These are phyloP conservation scores for Tinospora cordifolia DNA, from an alignment of 164 flowering plant genomes.

Conservation along the genomic window DNA sequence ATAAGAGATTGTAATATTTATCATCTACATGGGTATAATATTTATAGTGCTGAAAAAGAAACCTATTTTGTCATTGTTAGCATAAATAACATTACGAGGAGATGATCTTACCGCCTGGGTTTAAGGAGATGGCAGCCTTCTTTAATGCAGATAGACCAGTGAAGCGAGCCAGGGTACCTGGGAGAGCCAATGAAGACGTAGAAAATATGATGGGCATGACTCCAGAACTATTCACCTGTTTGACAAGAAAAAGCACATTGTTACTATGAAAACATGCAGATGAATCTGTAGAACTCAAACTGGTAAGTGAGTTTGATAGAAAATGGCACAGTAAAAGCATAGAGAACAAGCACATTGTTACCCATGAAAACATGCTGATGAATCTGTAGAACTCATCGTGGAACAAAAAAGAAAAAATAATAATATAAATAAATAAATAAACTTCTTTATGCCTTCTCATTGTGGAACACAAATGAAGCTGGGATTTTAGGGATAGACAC, in stretches of 20 bases:
- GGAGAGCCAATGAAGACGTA: conserved; percentile 92
- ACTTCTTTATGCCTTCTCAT: too few relatives aligned
- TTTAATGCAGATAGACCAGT: conserved; percentile 73
- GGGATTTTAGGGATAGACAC: too few relatives aligned
- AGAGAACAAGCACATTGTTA: too few relatives aligned
- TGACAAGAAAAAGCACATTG: neutral
- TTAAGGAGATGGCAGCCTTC: conserved; percentile 81
- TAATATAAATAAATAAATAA: too few relatives aligned
- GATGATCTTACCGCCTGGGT: conserved; percentile 72
- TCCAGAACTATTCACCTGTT: conserved; percentile 96
- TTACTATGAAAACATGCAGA: neutral
- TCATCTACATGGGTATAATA: neutral
- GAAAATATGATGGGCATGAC: conserved; percentile 99
- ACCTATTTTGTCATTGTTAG: neutral
- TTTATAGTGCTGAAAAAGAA: neutral
- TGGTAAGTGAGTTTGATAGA: too few relatives aligned
- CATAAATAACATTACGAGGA: neutral
- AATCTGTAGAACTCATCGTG: too few relatives aligned
- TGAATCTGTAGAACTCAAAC: neutral
- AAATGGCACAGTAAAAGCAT: too few relatives aligned
- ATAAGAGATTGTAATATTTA: neutral
- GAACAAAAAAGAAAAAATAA: too few relatives aligned
- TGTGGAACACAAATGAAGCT: too few relatives aligned
- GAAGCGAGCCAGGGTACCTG: conserved; percentile 94
- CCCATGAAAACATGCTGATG: too few relatives aligned